phyloP scores from a whole-genome alignment of 352 stramenopile species.

The Phytophthora colocasiae region DNA sequence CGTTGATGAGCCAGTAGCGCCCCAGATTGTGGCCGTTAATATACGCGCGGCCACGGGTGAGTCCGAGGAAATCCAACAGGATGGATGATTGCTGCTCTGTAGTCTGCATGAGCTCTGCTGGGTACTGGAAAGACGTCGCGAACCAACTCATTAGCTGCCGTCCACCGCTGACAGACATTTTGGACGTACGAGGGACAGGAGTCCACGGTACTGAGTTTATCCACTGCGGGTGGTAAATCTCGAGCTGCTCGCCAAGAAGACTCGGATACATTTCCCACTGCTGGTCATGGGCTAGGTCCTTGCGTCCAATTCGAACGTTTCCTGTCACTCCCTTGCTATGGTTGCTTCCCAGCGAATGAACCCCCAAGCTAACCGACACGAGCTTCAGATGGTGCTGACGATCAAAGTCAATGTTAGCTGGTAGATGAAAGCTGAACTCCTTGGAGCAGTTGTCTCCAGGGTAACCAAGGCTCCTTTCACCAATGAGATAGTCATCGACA shows the following conservation, averaged over 20 bases:
- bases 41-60: conserved; percentile 66
- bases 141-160: conserved; percentile 62
- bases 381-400: conserved; percentile 49
- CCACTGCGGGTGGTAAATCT: conserved; percentile 62
- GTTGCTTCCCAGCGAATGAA: conserved; percentile 58
- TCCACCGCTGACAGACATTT: conserved; percentile 4
- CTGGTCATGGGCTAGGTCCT: conserved; percentile 31
- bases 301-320: conserved; percentile 49
- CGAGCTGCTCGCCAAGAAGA: conserved; percentile 69
- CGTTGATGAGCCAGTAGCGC: conserved; percentile 70
- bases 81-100: conserved; percentile 51
- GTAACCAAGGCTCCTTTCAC: conserved; percentile 52
- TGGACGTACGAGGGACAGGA: conserved; percentile 2
- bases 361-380: conserved; percentile 66
- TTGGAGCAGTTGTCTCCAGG: conserved; percentile 61
- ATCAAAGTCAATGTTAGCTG: conserved; percentile 35
- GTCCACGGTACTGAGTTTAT: conserved; percentile 59
- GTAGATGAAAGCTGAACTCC: conserved; percentile 53
- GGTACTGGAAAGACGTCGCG: conserved; percentile 50
- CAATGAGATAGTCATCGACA: conserved; percentile 53
- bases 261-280: conserved; percentile 68
- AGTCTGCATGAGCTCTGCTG: conserved; percentile 1
- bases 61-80: conserved; percentile 60
- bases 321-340: conserved; percentile 71
- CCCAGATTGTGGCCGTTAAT: conserved; percentile 76